phyloP scores from a whole-genome alignment of 495 filamentous ascomycete genomes.

The Penicillium lividum region DNA sequence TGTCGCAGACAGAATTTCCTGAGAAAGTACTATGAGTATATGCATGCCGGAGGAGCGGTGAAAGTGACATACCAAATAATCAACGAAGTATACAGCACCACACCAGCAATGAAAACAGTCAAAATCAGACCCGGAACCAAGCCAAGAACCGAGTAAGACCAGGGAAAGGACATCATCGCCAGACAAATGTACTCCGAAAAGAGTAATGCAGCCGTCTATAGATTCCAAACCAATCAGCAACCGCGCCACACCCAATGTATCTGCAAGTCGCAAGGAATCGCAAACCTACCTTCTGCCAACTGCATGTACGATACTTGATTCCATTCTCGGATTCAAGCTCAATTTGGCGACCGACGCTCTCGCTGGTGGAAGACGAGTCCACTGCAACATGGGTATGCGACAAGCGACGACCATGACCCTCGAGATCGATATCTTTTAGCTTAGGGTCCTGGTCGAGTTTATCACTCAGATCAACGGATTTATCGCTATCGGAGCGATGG shows the following conservation, averaged over 20 bases:
- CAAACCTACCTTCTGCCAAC: constrained; percentile 74
- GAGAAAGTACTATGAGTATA: not conserved
- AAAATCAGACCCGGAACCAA: constrained; percentile 85
- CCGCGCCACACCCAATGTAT: not conserved
- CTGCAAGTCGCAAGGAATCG: not conserved
- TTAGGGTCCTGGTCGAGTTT: constrained; percentile 28
- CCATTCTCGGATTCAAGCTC: constrained; percentile 73
- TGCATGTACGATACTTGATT: constrained; percentile 88
- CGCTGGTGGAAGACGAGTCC: constrained; percentile 36
- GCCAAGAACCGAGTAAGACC: constrained; percentile 82
- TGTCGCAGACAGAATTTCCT: constrained; percentile 85
- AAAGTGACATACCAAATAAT: constrained; percentile 62
- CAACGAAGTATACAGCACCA: constrained; percentile 85
- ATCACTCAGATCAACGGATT: constrained; percentile 27
- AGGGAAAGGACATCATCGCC: constrained; percentile 93
- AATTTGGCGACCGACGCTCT: constrained; percentile 68
- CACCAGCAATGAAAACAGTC: constrained; percentile 69
- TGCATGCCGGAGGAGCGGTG: not conserved
- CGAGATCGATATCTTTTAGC: constrained; percentile 37
- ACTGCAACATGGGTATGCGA: constrained; percentile 24
- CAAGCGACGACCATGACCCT: constrained; percentile 30
- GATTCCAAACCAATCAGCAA: not conserved
- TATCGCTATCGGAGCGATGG: constrained; percentile 19
- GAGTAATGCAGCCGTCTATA: constrained; percentile 76
- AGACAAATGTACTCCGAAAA: constrained; percentile 93